Evolutionary conservation across 768 basidiomycete genomes (phyloP).

Genomic region (Chiua virens): DNA sequence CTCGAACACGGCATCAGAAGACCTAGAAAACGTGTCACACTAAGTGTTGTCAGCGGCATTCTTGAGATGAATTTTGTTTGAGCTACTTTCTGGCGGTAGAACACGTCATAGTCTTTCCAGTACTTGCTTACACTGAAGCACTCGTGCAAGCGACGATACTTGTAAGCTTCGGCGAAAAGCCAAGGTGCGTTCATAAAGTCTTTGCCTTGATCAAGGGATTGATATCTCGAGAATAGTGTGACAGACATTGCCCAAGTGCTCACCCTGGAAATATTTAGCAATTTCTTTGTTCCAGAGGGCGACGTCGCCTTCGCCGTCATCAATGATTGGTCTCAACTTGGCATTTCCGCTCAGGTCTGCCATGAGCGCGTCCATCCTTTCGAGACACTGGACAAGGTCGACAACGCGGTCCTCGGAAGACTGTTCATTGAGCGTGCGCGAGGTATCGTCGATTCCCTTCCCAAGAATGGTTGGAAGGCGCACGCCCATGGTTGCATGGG

Average conservation of each 20-base stretch:
- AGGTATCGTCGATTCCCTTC: conserved; percentile 92
- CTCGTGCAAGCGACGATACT: conserved; percentile 88
- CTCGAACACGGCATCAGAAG: conserved; percentile 89
- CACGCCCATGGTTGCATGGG: conserved; percentile 94
- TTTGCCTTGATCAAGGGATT: conserved; percentile 49
- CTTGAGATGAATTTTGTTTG: not conserved
- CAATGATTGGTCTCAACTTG: conserved; percentile 83
- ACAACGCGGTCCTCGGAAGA: conserved; percentile 79
- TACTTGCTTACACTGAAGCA: conserved; percentile 90
- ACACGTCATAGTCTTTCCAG: conserved; percentile 92
- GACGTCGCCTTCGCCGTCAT: conserved; percentile 90
- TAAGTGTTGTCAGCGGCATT: conserved; percentile 26
- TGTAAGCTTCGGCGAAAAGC: conserved; percentile 95
- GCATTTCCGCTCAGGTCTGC: conserved; percentile 79
- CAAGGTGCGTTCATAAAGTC: conserved; percentile 96
- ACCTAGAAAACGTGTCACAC: conserved; percentile 96
- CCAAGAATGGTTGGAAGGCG: conserved; percentile 93
- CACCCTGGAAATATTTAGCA: conserved; percentile 89
- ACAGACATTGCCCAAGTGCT: conserved; percentile 12
- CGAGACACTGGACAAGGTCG: conserved; percentile 83
- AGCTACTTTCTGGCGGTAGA: conserved; percentile 87
- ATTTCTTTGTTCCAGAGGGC: conserved; percentile 98
- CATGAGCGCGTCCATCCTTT: conserved; percentile 90
- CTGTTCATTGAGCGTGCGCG: conserved; percentile 84
- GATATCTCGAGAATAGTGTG: not conserved